Conservation (phyloP, 495 filamentous ascomycete species). For the Emericellopsis terricola region DNA sequence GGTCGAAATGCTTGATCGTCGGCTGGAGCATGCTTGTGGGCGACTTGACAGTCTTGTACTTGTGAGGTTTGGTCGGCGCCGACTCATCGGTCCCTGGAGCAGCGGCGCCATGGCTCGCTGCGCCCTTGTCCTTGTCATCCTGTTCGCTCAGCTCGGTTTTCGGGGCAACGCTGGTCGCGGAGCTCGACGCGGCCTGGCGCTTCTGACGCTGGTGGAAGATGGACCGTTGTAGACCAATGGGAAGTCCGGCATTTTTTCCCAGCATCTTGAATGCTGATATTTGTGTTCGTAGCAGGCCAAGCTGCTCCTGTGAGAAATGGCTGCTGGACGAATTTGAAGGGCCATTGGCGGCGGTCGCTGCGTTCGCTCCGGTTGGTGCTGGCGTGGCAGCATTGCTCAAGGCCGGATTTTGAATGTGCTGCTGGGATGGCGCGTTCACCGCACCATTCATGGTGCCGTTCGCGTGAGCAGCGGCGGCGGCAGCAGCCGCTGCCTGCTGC, state of each 20-base stretch:
- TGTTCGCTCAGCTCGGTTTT: conserved; percentile 9
- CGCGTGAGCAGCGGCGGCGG: conserved; percentile 15
- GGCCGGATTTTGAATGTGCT: too few relatives aligned
- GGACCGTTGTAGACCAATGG: conserved; percentile 51
- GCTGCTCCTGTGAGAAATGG: conserved; percentile 51
- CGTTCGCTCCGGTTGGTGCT: conserved; percentile 6
- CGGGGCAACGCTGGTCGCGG: conserved; percentile 21
- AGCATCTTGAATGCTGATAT: conserved; percentile 70
- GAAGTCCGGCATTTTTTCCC: conserved; percentile 63
- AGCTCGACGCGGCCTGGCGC: conserved; percentile 34
- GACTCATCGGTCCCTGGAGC: too few relatives aligned
- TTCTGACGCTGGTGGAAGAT: conserved; percentile 55
- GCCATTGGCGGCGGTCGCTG: conserved; percentile 13
- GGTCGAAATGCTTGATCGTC: conserved; percentile 61
- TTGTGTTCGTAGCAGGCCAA: conserved; percentile 53
- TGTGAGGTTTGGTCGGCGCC: conserved; percentile 13
- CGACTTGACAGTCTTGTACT: conserved; percentile 41
- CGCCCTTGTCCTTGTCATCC: conserved; percentile 11
- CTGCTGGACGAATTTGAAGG: conserved; percentile 24
- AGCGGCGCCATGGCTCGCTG: too few relatives aligned
- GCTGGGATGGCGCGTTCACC: too few relatives aligned
- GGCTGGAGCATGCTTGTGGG: conserved; percentile 36
- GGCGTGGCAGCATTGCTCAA: too few relatives aligned
- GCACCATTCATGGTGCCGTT: conserved; percentile 31
- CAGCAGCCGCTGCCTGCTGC: conserved; percentile 16